Evolutionary conservation across 1,284 basidiomycete species (phyloP).

Genomic region (Ceratobasidium sp.): DNA sequence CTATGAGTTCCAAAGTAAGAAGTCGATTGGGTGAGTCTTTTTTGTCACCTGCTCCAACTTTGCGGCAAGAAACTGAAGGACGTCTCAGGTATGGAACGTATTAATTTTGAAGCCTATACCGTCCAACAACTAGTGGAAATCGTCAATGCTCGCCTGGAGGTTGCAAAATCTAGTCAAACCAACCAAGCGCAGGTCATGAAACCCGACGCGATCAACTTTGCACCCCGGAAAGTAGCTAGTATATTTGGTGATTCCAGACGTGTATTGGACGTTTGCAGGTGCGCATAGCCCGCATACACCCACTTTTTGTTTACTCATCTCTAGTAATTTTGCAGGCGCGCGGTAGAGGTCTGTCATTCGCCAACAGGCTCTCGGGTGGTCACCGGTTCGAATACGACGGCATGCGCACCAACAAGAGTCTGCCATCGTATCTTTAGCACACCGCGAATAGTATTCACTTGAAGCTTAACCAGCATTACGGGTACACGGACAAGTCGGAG

Average conservation of each 20-base stretch:
- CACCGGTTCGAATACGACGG: conserved; percentile 79
- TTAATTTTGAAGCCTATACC: conserved; percentile 95
- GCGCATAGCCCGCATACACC: conserved; percentile 48
- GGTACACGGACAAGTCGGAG: too few relatives aligned
- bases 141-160: conserved; percentile 81
- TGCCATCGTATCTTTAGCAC: too few relatives aligned
- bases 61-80: neutral
- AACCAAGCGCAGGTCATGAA: conserved; percentile 71
- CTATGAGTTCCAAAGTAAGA: conserved; percentile 91
- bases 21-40: conserved; percentile 83
- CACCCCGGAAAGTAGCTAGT: conserved; percentile 91
- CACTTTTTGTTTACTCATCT: conserved; percentile 19
- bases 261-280: conserved; percentile 94
- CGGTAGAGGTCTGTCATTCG: conserved; percentile 78
- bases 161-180: conserved; percentile 66
- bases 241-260: conserved; percentile 96
- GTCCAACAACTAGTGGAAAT: conserved; percentile 87
- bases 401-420: too few relatives aligned
- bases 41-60: neutral
- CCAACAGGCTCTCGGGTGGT: conserved; percentile 68
- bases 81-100: conserved; percentile 86
- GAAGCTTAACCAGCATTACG: too few relatives aligned
- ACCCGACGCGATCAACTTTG: conserved; percentile 86
- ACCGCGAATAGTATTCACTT: too few relatives aligned
- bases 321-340: conserved; percentile 66